Evolutionary conservation across 2,329 filamentous ascomycete species (phyloP), one percentile per base, ranked within the genome.

Genomic region (Myriosclerotinia duriaeana): DNA sequence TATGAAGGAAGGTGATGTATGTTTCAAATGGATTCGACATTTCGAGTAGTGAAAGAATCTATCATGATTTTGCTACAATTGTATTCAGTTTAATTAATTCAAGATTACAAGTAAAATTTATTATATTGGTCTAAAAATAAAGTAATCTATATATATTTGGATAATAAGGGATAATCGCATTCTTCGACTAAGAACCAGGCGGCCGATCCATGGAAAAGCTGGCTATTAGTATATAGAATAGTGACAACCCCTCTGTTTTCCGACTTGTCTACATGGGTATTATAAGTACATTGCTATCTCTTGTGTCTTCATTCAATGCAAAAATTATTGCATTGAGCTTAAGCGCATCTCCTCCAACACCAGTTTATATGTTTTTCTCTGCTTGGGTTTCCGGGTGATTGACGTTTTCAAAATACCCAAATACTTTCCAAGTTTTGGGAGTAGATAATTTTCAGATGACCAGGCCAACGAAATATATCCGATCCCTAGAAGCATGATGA

Each of bases 281-380:
- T 48, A 56, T 26, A 46, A 48, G 26, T 42, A 48, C 40, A 42
- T 30, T 42, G 22, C 12, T 61, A 34, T 61, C 22, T 38, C n/a
- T 50, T 22, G 4, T 44, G 5, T 61, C 15, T 61, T 30, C 20
- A 61, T 42, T 40, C 30, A 20, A 9, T 34, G 42, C n/a, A 42
- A 26, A n/a, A 17, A 59, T 66, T 66, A 74, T 59, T 71, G 72
- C 38, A 71, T 20, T 46, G 67, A 64, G 17, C 63, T 65, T 20
- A 65, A 42, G 22, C 79, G 78, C 84, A 89, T 90, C 66, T 85
- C 81, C 75, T 95, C 90, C 60, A 84, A 76, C 40, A 97, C 88
- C 26, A 92, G 73, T 80, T 98, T 98, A 76, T 97, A 97, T 79
- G 88, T 82, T 78, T 97, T 97, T 70, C 93, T 85, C 79, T 89